Evolutionary conservation across 768 basidiomycete genomes (phyloP).

Genomic region (Tylopilus rubrobrunneus): DNA sequence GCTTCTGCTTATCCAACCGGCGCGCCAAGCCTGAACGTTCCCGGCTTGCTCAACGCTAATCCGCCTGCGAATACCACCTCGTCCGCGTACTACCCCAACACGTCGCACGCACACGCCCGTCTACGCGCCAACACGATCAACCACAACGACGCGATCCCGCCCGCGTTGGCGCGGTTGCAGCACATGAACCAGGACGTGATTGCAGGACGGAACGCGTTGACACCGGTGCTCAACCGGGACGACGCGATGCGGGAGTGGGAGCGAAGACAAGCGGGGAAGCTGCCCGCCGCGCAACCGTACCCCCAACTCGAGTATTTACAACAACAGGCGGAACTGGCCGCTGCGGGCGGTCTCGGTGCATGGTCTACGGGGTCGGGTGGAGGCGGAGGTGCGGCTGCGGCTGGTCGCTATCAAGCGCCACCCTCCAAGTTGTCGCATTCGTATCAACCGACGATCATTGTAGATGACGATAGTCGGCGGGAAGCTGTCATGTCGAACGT

Average conservation of each 20-base stretch:
- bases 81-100: conserved; percentile 59
- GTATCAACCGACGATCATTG: conserved; percentile 54
- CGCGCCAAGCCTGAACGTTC: conserved; percentile 18
- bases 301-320: conserved; percentile 90
- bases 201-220: conserved; percentile 70
- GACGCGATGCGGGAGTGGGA: conserved; percentile 98
- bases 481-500: conserved; percentile 84
- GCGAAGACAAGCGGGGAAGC: conserved; percentile 73
- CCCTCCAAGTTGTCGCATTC: conserved; percentile 32
- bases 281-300: conserved; percentile 69
- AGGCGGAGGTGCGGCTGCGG: conserved; percentile 30
- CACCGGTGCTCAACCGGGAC: conserved; percentile 91
- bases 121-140: conserved; percentile 91
- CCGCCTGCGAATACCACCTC: conserved; percentile 39
- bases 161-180: conserved; percentile 84
- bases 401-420: conserved; percentile 45
- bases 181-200: conserved; percentile 87
- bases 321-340: conserved; percentile 85
- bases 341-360: conserved; percentile 53
- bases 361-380: conserved; percentile 38
- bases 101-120: conserved; percentile 43
- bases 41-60: conserved; percentile 41
- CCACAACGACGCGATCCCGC: conserved; percentile 83
- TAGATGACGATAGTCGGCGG: conserved; percentile 65
- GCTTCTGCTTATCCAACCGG: conserved; percentile 18